phyloP scores from a whole-genome alignment of 805 yeast genomes.

The Saccharomycopsis selenospora region DNA sequence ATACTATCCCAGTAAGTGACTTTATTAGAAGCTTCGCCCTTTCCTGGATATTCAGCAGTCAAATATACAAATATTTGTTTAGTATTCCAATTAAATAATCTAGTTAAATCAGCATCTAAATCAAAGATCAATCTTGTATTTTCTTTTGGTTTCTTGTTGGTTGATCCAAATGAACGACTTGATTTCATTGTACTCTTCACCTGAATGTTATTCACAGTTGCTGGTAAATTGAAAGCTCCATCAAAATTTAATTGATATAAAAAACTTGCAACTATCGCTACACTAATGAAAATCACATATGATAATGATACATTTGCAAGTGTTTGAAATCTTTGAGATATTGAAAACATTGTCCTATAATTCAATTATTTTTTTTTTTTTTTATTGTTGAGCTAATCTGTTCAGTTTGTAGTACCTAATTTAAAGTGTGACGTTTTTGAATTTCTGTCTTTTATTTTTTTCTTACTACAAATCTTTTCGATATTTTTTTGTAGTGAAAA shows the following conservation, averaged over 20 bases:
- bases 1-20: constrained; percentile 91
- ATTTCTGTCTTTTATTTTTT: too few relatives aligned
- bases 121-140: constrained; percentile 68
- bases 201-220: constrained; percentile 32
- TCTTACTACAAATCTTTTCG: too few relatives aligned
- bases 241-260: constrained; percentile 40
- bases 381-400: too few relatives aligned
- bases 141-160: constrained; percentile 62
- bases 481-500: too few relatives aligned
- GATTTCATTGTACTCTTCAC: constrained; percentile 35
- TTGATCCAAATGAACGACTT: constrained; percentile 63
- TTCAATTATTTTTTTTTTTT: too few relatives aligned
- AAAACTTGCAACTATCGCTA: constrained; percentile 41
- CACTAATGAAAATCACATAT: constrained; percentile 40
- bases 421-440: too few relatives aligned
- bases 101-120: constrained; percentile 63
- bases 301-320: constrained; percentile 49
- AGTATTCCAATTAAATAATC: constrained; percentile 93
- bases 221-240: constrained; percentile 38
- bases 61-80: constrained; percentile 90
- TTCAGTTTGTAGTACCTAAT: too few relatives aligned
- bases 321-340: constrained; percentile 40
- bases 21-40: constrained; percentile 43
- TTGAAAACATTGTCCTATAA: constrained; percentile 41
- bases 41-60: constrained; percentile 67